These are phyloP conservation scores for Talaromyces liani DNA, from an alignment of 495 filamentous ascomycete species.

Conservation along the genomic window DNA sequence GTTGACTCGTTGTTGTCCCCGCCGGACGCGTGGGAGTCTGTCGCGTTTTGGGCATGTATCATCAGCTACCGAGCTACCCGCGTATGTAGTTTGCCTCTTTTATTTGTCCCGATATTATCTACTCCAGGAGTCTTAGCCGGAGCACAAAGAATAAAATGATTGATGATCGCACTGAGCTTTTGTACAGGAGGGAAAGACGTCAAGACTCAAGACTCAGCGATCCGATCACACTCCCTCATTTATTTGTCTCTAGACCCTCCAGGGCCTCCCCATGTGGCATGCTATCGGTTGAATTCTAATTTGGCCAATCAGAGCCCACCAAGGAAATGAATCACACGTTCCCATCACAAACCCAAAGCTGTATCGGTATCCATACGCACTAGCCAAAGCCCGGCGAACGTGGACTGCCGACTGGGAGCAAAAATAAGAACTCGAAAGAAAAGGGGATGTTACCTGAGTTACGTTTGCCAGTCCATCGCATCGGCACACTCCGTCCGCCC, in stretches of 20 bases:
- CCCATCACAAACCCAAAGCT: not conserved
- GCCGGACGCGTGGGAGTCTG: not conserved
- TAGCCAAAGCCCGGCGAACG: not conserved
- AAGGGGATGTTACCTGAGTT: not conserved
- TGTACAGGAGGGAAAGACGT: not conserved
- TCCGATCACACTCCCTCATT: not conserved
- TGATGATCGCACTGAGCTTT: not conserved
- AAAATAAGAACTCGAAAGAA: not conserved
- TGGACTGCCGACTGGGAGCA: not conserved
- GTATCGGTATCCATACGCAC: not conserved
- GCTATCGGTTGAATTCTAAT: not conserved
- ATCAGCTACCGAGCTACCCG: not conserved
- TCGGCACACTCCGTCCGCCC: not conserved
- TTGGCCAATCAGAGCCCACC: not conserved
- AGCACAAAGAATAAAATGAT: slow-evolving; percentile 1
- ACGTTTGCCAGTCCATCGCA: not conserved
- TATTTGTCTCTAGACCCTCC: not conserved
- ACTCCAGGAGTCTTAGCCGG: no score
- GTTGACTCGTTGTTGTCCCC: not conserved
- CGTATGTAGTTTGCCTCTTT: not conserved
- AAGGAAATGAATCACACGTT: not conserved
- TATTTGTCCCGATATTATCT: not conserved
- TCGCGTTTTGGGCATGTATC: slow-evolving; percentile 1
- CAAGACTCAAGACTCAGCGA: not conserved
- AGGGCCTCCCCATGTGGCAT: not conserved